Conservation (phyloP, 2,329 filamentous ascomycete genomes). For the Triangularia verruculosa region DNA sequence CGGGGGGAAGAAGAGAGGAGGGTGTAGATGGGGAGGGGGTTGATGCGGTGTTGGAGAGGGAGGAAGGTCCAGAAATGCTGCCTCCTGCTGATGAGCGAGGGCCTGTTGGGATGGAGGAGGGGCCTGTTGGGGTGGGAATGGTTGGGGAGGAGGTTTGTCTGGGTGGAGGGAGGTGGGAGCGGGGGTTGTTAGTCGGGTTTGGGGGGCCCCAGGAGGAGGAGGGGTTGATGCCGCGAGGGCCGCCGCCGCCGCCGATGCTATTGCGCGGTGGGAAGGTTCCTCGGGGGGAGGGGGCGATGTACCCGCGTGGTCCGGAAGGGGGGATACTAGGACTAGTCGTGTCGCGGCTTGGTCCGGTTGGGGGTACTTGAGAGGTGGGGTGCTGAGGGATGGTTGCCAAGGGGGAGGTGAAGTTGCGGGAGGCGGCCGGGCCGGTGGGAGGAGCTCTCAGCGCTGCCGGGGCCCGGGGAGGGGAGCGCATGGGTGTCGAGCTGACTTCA, state of each 20-base stretch:
- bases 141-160: conserved; percentile 24
- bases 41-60: background rate
- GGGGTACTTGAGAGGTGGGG: conserved; percentile 34
- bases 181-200: background rate
- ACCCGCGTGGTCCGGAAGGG: conserved; percentile 54
- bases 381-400: conserved; percentile 27
- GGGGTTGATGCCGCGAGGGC: background rate
- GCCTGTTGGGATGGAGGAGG: conserved; percentile 47
- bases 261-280: conserved; percentile 44
- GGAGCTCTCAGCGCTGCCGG: conserved; percentile 52
- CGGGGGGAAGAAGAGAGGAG: conserved; percentile 22
- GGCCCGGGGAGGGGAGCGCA: conserved; percentile 52
- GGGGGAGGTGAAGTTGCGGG: conserved; percentile 40
- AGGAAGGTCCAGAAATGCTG: conserved; percentile 15
- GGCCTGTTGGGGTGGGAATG: conserved; percentile 31
- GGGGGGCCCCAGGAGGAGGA: background rate
- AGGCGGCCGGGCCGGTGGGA: conserved; percentile 44
- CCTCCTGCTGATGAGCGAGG: conserved; percentile 38
- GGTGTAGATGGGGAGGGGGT: background rate
- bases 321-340: conserved; percentile 47
- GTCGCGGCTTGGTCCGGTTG: conserved; percentile 34
- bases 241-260: conserved; percentile 44
- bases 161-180: conserved; percentile 27
- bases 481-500: conserved; percentile 31
- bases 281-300: conserved; percentile 44